These are phyloP conservation scores for Fennellomyces sp. DNA, from an alignment of 371 early-diverging fungal genomes.

Conservation along the genomic window DNA sequence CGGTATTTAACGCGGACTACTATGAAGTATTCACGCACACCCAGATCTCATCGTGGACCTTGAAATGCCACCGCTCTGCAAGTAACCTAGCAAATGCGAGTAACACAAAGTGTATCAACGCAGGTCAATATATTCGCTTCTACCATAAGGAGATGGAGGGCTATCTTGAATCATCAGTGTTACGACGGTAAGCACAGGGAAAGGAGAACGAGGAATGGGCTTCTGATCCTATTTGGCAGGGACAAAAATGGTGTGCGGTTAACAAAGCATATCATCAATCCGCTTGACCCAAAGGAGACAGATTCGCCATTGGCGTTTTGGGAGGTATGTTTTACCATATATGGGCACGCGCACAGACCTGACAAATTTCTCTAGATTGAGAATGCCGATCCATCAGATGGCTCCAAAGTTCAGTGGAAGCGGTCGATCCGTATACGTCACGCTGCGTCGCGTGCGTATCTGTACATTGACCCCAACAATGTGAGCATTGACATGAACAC, in stretches of 20 bases:
- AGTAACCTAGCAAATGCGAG: constrained; percentile 16
- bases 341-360: neutral
- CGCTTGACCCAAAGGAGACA: constrained; percentile 58
- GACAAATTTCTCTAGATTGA: constrained; percentile 29
- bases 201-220: too few relatives aligned
- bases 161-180: constrained; percentile 39
- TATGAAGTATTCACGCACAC: constrained; percentile 39
- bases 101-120: constrained; percentile 30
- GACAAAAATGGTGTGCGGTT: constrained; percentile 23
- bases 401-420: constrained; percentile 48
- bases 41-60: constrained; percentile 39
- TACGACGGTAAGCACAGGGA: constrained; percentile 19
- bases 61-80: constrained; percentile 26
- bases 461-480: constrained; percentile 45
- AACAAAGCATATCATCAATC: constrained; percentile 53
- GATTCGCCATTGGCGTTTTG: constrained; percentile 57
- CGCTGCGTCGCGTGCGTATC: constrained; percentile 44
- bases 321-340: constrained; percentile 37
- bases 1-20: constrained; percentile 19
- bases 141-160: constrained; percentile 63
- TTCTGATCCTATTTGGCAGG: constrained; percentile 3
- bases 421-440: constrained; percentile 48
- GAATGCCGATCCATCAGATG: constrained; percentile 27
- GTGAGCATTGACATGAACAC: constrained; percentile 38
- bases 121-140: constrained; percentile 51